Evolutionary conservation across 208 protist genomes (phyloP).

Genomic region (Balamuthia mandrillaris): DNA sequence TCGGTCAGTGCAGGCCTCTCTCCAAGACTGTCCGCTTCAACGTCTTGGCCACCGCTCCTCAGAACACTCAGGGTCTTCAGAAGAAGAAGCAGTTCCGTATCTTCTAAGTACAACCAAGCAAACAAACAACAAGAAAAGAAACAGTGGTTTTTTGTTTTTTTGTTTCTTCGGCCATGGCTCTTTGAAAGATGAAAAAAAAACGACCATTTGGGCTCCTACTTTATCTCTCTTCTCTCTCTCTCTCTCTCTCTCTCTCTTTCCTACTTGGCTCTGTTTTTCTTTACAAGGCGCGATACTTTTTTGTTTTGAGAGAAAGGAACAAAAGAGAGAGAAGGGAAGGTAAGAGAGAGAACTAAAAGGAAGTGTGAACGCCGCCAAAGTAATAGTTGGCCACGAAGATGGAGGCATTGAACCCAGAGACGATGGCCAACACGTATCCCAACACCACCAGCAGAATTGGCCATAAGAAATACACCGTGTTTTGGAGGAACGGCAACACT

Average conservation of each 20-base stretch:
- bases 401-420: background rate
- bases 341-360: too few relatives aligned
- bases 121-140: background rate
- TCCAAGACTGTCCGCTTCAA: slow-evolving; percentile 99
- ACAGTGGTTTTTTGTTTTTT: background rate
- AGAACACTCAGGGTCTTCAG: slow-evolving; percentile 21
- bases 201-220: background rate
- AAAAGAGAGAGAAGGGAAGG: too few relatives aligned
- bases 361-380: too few relatives aligned
- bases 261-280: too few relatives aligned
- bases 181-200: background rate
- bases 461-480: slow-evolving; percentile 1
- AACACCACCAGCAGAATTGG: background rate
- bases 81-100: slow-evolving; percentile 39
- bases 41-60: slow-evolving; percentile 88
- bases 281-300: too few relatives aligned
- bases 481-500: background rate
- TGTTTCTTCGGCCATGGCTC: background rate
- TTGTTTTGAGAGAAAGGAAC: too few relatives aligned
- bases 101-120: slow-evolving; percentile 1
- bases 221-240: background rate
- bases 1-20: slow-evolving; percentile 98
- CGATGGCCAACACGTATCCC: background rate
- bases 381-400: slow-evolving; percentile 14
- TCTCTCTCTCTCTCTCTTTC: too few relatives aligned